Evolutionary conservation across 2,329 filamentous ascomycete genomes (phyloP).

Genomic region (Pleomassaria siparia): DNA sequence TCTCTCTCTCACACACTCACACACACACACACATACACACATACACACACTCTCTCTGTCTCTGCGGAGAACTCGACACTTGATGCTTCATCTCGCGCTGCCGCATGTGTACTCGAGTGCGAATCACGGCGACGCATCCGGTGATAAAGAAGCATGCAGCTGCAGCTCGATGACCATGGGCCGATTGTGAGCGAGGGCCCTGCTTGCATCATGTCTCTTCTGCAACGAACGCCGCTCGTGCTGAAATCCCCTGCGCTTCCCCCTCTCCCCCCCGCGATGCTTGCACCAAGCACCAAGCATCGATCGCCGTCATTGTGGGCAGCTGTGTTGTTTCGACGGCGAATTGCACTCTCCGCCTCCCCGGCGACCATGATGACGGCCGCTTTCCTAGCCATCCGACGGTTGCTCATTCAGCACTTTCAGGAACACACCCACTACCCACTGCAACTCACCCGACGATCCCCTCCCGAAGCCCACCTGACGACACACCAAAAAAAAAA

Average conservation of each 20-base stretch:
- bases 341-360: neutral
- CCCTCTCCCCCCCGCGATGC: constrained; percentile 1
- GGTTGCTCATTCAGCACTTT: no score
- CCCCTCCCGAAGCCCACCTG: neutral
- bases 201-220: constrained; percentile 7
- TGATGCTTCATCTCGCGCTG: neutral
- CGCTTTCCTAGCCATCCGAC: no score
- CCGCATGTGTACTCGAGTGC: neutral
- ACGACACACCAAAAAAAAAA: no score
- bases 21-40: no score
- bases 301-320: neutral
- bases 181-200: neutral
- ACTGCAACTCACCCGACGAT: no score
- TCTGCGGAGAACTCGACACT: constrained; percentile 5
- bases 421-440: no score
- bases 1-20: no score
- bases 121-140: constrained; percentile 7
- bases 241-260: constrained; percentile 6
- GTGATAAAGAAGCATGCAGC: constrained; percentile 3
- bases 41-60: no score
- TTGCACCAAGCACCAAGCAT: constrained; percentile 6
- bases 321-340: neutral
- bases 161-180: constrained; percentile 1
- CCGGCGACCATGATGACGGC: neutral
- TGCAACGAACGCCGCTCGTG: constrained; percentile 9